Evolutionary conservation across 1,284 basidiomycete species (phyloP).

Genomic region (Puccinia horiana): DNA sequence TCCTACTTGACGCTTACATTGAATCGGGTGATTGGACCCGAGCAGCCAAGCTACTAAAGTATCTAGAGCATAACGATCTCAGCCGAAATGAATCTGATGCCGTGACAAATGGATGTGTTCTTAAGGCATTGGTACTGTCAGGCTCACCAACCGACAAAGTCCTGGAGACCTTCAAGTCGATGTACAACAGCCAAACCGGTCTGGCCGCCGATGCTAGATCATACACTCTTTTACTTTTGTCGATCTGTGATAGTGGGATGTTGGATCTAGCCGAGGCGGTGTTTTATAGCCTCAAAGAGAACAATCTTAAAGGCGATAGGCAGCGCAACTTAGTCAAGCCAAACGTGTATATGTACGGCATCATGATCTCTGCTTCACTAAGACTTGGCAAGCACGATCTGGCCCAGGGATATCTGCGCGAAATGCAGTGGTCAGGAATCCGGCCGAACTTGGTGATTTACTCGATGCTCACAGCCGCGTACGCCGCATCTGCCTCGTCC

Average conservation of each 20-base stretch:
- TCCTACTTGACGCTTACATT: slow-evolving; percentile 81
- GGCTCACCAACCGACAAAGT: slow-evolving; percentile 74
- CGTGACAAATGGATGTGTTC: slow-evolving; percentile 68
- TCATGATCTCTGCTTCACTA: slow-evolving; percentile 78
- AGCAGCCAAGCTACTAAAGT: slow-evolving; percentile 73
- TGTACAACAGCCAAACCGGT: slow-evolving; percentile 61
- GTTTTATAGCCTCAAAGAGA: slow-evolving; percentile 62
- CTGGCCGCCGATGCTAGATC: slow-evolving; percentile 68
- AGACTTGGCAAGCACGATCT: slow-evolving; percentile 64
- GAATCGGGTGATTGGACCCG: slow-evolving; percentile 77
- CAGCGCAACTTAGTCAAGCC: slow-evolving; percentile 52
- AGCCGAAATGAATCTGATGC: slow-evolving; percentile 58
- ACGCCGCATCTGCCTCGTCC: slow-evolving; percentile 56
- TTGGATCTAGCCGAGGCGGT: slow-evolving; percentile 71
- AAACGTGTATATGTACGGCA: slow-evolving; percentile 71
- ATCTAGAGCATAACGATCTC: slow-evolving; percentile 63
- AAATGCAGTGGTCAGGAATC: slow-evolving; percentile 72
- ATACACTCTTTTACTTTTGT: slow-evolving; percentile 77
- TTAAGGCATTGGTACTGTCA: slow-evolving; percentile 81
- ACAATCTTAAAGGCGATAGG: background rate
- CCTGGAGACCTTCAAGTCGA: slow-evolving; percentile 67
- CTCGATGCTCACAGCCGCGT: slow-evolving; percentile 69
- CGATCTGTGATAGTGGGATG: slow-evolving; percentile 74
- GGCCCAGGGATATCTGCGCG: slow-evolving; percentile 72
- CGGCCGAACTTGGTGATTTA: slow-evolving; percentile 73